Conservation (phyloP, 2,329 filamentous ascomycete species). For the Cladosporium velox region DNA sequence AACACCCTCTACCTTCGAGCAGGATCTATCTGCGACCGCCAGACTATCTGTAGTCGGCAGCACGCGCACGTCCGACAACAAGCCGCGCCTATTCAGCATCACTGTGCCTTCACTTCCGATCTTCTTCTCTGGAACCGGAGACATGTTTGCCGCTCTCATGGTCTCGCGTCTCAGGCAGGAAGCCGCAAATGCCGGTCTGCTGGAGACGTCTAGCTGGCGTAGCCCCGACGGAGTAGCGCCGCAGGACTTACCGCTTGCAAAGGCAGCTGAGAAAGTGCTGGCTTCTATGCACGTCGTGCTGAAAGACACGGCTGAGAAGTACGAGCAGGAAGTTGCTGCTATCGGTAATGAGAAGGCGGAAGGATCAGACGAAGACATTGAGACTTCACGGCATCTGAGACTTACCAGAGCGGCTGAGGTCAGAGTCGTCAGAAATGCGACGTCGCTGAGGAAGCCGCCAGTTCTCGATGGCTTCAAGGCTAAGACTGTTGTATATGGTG, state of each 20-base stretch:
- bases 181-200: slow-evolving; percentile 58
- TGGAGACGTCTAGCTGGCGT: slow-evolving; percentile 67
- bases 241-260: slow-evolving; percentile 76
- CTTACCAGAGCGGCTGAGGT: slow-evolving; percentile 87
- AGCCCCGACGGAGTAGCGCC: slow-evolving; percentile 70
- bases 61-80: slow-evolving; percentile 63
- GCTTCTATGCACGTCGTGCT: slow-evolving; percentile 91
- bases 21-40: slow-evolving; percentile 24
- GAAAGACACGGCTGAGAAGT: slow-evolving; percentile 64
- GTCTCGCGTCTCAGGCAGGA: slow-evolving; percentile 86
- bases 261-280: slow-evolving; percentile 80
- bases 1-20: slow-evolving; percentile 36
- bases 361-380: slow-evolving; percentile 42
- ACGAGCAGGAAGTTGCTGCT: slow-evolving; percentile 52
- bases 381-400: slow-evolving; percentile 60
- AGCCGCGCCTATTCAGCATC: slow-evolving; percentile 83
- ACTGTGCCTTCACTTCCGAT: slow-evolving; percentile 84
- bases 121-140: slow-evolving; percentile 94
- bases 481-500: slow-evolving; percentile 11
- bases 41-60: slow-evolving; percentile 68
- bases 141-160: slow-evolving; percentile 96
- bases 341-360: slow-evolving; percentile 44
- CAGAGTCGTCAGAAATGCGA: slow-evolving; percentile 73
- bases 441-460: slow-evolving; percentile 69
- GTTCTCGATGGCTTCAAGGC: slow-evolving; percentile 62